Conservation (phyloP, 768 basidiomycete genomes). For the Xerocomus potaroensis region DNA sequence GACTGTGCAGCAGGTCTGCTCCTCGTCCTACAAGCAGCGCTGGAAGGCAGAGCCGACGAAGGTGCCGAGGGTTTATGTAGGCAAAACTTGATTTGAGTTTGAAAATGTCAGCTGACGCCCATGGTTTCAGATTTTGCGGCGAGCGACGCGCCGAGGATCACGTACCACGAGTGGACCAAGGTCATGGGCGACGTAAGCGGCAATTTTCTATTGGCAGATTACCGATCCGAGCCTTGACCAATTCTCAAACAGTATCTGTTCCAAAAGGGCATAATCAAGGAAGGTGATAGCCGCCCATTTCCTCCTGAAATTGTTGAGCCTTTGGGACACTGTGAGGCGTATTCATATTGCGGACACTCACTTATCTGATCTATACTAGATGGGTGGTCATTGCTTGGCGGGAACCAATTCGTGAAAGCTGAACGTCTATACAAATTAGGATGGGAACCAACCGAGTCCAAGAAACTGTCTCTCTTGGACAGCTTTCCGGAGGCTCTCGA, state of each 20-base stretch:
- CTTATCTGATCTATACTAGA: slow-evolving; percentile 19
- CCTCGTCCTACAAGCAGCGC: slow-evolving; percentile 36
- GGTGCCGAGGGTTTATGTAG: slow-evolving; percentile 40
- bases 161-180: slow-evolving; percentile 29
- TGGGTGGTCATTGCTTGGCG: slow-evolving; percentile 39
- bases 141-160: slow-evolving; percentile 27
- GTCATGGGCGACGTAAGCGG: slow-evolving; percentile 36
- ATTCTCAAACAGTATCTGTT: slow-evolving; percentile 32
- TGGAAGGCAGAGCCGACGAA: slow-evolving; percentile 40
- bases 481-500: slow-evolving; percentile 30
- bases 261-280: slow-evolving; percentile 30
- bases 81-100: slow-evolving; percentile 2
- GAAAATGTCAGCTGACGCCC: background rate
- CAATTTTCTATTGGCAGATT: too few species aligned
- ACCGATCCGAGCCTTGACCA: too few species aligned
- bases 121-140: slow-evolving; percentile 32
- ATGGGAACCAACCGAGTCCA: slow-evolving; percentile 34
- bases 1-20: slow-evolving; percentile 35
- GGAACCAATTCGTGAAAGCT: slow-evolving; percentile 34
- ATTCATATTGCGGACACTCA: background rate
- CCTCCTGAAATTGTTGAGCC: slow-evolving; percentile 33
- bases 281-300: slow-evolving; percentile 33
- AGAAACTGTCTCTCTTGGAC: slow-evolving; percentile 26
- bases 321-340: slow-evolving; percentile 32
- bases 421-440: slow-evolving; percentile 36